phyloP scores from a whole-genome alignment of 352 stramenopile genomes.

The Pelagophyceae sp. region DNA sequence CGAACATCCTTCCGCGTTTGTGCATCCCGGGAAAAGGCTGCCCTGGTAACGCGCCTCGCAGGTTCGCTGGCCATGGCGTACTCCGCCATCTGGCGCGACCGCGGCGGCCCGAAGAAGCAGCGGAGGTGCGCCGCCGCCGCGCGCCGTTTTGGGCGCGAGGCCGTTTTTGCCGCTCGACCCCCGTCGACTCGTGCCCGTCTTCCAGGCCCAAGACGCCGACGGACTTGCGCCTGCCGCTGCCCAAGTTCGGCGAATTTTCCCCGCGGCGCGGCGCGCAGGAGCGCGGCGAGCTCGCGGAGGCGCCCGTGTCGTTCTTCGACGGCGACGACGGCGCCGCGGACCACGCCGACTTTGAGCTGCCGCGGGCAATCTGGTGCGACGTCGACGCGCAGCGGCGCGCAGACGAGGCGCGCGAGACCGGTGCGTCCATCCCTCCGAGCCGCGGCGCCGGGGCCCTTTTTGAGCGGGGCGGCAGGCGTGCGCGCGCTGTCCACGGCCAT shows the following conservation, averaged over 20 bases:
- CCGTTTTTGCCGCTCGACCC: neutral
- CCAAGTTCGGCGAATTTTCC: neutral
- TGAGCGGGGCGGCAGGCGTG: too few relatives aligned
- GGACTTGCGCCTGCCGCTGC: neutral
- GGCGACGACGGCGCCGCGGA: neutral
- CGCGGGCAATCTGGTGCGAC: neutral
- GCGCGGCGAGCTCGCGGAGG: neutral
- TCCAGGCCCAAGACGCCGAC: too few relatives aligned
- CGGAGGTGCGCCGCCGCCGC: neutral
- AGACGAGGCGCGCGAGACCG: neutral
- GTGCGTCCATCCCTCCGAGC: too few relatives aligned
- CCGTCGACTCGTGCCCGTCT: too few relatives aligned
- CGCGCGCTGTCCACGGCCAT: slow-evolving; percentile 39
- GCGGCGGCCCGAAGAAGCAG: neutral
- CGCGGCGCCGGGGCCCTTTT: too few relatives aligned
- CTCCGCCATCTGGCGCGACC: slow-evolving; percentile 1
- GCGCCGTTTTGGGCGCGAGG: neutral
- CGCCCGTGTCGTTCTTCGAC: slow-evolving; percentile 5
- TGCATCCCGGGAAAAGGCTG: too few relatives aligned
- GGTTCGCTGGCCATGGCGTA: neutral
- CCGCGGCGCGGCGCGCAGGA: neutral
- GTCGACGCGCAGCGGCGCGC: neutral
- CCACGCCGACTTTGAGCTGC: neutral
- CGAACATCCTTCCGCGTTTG: neutral
- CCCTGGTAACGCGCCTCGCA: too few relatives aligned